Conservation (phyloP, 768 basidiomycete genomes). For the Pulveroboletus frians region DNA sequence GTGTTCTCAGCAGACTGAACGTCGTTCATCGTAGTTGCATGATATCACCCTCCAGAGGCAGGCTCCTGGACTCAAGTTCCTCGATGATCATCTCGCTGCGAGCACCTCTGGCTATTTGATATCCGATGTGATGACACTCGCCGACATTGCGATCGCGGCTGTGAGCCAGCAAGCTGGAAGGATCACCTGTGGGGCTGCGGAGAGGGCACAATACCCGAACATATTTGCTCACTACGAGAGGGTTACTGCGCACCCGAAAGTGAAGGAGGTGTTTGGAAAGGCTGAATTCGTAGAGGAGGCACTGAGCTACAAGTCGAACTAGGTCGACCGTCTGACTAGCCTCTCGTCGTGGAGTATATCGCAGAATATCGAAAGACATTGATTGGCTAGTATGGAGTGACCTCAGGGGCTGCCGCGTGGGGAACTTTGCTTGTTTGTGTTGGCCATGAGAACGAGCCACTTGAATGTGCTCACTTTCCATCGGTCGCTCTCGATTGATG, state of each 20-base stretch:
- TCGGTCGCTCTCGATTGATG: background rate
- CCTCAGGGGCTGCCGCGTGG: too few species aligned
- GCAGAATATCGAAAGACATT: background rate
- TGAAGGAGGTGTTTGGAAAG: slow-evolving; percentile 17
- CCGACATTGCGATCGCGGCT: slow-evolving; percentile 22
- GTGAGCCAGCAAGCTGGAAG: slow-evolving; percentile 18
- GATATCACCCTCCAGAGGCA: slow-evolving; percentile 14
- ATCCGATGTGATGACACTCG: slow-evolving; percentile 22
- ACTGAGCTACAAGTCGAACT: slow-evolving; percentile 8
- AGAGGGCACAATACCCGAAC: slow-evolving; percentile 24
- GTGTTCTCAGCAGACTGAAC: background rate
- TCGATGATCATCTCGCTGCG: slow-evolving; percentile 22
- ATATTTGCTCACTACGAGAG: slow-evolving; percentile 25
- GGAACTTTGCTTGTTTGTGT: slow-evolving; percentile 6
- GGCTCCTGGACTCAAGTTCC: slow-evolving; percentile 19
- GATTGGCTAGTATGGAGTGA: too few species aligned
- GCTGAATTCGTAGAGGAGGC: slow-evolving; percentile 16
- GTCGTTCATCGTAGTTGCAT: slow-evolving; percentile 12
- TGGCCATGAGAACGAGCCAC: background rate
- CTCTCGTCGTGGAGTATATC: background rate
- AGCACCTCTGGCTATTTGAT: slow-evolving; percentile 21
- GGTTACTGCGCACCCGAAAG: slow-evolving; percentile 14
- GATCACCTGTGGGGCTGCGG: slow-evolving; percentile 23
- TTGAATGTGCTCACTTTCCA: background rate
- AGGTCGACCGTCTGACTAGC: background rate